Percentiles rank a stretch among this genome's conserved stretches.
Evolutionary conservation across 805 yeast genomes (phyloP).

Genomic region (Pichia insulana): DNA sequence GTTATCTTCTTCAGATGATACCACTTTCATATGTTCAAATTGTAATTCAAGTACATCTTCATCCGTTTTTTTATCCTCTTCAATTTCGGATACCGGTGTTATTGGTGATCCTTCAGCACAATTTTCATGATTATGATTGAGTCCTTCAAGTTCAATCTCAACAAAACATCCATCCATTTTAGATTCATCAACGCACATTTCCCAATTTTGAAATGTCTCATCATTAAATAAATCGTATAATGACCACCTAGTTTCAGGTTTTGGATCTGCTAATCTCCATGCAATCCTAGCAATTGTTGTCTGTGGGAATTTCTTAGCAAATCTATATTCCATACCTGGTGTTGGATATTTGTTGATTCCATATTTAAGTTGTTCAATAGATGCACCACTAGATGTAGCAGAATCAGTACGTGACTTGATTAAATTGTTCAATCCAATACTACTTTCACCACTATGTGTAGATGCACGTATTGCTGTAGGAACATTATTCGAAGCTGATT

Average conservation of each 20-base stretch:
- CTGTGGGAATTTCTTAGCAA: slow-evolving; percentile 55
- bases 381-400: background rate
- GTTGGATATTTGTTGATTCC: slow-evolving; percentile 4
- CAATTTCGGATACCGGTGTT: no score
- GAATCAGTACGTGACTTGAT: background rate
- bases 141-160: slow-evolving; percentile 3
- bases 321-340: slow-evolving; percentile 66
- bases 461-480: background rate
- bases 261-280: slow-evolving; percentile 70
- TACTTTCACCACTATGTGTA: background rate
- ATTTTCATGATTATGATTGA: background rate
- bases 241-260: slow-evolving; percentile 46
- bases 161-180: slow-evolving; percentile 11
- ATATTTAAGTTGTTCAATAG: background rate
- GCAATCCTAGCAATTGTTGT: slow-evolving; percentile 64
- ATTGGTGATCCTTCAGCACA: slow-evolving; percentile 3
- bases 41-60: slow-evolving; percentile 14
- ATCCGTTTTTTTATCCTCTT: no score
- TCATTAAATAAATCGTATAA: slow-evolving; percentile 51
- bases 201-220: slow-evolving; percentile 56
- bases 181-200: slow-evolving; percentile 52
- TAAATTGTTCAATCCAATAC: background rate
- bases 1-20: background rate
- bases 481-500: background rate
- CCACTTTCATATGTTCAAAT: background rate